phyloP scores from a whole-genome alignment of 2,329 filamentous ascomycete genomes.

The Colletotrichum karsti region DNA sequence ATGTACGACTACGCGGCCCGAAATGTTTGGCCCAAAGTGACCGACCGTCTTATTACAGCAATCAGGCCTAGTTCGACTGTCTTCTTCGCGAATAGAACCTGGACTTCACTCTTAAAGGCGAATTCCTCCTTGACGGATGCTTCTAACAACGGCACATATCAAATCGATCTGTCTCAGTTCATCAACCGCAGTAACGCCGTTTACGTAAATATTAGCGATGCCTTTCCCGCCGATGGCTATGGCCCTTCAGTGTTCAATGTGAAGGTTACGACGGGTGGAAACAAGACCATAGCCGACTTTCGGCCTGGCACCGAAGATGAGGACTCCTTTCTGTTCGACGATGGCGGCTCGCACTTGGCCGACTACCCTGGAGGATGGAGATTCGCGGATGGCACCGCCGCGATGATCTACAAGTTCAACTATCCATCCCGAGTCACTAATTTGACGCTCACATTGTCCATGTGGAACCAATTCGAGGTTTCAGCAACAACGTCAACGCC shows the following conservation, averaged over 20 bases:
- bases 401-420: conserved; percentile 2
- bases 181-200: neutral
- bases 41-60: conserved; percentile 1
- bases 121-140: neutral
- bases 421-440: neutral
- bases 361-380: conserved; percentile 11
- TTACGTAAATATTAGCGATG: conserved; percentile 1
- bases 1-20: neutral
- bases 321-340: conserved; percentile 1
- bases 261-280: neutral
- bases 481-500: neutral
- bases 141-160: conserved; percentile 9
- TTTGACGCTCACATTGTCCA: neutral
- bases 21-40: neutral
- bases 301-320: neutral
- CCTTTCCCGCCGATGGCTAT: conserved; percentile 1
- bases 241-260: neutral
- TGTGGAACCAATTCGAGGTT: conserved; percentile 9
- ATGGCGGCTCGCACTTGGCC: conserved; percentile 1
- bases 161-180: neutral
- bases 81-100: conserved; percentile 3
- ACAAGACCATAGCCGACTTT: conserved; percentile 5
- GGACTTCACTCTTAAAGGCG: neutral
- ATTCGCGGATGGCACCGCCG: conserved; percentile 4
- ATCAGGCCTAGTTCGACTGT: neutral